phyloP scores from a whole-genome alignment of 2,329 filamentous ascomycete genomes.

The Aspergillus vadensis region DNA sequence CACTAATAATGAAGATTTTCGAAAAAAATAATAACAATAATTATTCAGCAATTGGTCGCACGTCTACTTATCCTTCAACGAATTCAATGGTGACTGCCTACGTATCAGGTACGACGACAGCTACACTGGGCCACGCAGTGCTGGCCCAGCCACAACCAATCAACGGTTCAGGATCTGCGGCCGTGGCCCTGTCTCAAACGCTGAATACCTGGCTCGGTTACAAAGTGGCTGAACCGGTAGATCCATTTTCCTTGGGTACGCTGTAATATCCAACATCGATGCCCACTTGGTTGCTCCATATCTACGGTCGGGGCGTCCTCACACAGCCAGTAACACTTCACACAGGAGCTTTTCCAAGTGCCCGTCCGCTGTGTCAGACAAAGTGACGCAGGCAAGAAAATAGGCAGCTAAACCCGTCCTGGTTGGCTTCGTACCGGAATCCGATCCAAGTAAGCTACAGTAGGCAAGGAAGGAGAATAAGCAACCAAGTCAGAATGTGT shows the following conservation, averaged over 20 bases:
- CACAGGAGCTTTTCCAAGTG: background rate
- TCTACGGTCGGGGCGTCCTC: background rate
- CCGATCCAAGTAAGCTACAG: background rate
- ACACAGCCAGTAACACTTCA: background rate
- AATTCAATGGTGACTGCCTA: background rate
- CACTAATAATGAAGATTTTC: no score
- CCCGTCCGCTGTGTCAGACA: slow-evolving; percentile 14
- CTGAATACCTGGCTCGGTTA: slow-evolving; percentile 18
- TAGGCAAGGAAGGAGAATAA: background rate
- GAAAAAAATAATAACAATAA: no score
- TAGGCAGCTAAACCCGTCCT: background rate
- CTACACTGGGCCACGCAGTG: slow-evolving; percentile 1
- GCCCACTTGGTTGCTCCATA: background rate
- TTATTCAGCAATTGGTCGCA: no score
- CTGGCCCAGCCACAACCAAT: slow-evolving; percentile 16
- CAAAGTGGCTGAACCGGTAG: slow-evolving; percentile 20
- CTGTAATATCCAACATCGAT: slow-evolving; percentile 4
- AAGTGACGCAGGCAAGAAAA: slow-evolving; percentile 11
- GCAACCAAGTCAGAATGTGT: background rate
- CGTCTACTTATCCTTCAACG: no score
- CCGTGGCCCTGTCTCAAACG: slow-evolving; percentile 24
- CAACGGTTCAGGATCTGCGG: slow-evolving; percentile 19
- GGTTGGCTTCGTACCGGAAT: background rate
- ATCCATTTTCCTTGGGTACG: slow-evolving; percentile 13
- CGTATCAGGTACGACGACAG: background rate